phyloP scores from a whole-genome alignment of 306 rosid species.

The Vigna unguiculata region DNA sequence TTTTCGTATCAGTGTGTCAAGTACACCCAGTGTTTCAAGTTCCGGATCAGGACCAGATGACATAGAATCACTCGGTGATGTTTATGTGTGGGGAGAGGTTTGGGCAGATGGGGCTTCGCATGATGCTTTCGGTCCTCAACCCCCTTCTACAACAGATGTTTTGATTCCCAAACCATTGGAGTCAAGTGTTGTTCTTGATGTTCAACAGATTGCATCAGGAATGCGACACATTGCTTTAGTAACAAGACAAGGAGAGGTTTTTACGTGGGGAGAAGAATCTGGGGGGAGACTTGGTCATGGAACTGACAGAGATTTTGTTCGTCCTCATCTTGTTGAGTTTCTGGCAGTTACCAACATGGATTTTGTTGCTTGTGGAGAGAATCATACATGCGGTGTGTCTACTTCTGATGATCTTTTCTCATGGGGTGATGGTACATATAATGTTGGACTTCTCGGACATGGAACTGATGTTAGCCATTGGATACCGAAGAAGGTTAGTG shows the following conservation, averaged over 20 bases:
- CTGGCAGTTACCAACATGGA: slow-evolving; percentile 72
- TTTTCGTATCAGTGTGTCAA: slow-evolving; percentile 87
- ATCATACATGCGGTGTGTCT: slow-evolving; percentile 87
- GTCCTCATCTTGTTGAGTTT: slow-evolving; percentile 82
- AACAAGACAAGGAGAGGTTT: slow-evolving; percentile 98
- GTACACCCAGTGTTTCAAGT: slow-evolving; percentile 84
- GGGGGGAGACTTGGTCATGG: slow-evolving; percentile 99
- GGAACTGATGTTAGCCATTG: slow-evolving; percentile 91
- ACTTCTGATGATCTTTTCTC: slow-evolving; percentile 79
- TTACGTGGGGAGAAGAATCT: slow-evolving; percentile 97
- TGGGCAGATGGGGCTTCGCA: slow-evolving; percentile 67
- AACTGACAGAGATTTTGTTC: slow-evolving; percentile 68
- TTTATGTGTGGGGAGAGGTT: slow-evolving; percentile 92
- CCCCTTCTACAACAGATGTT: slow-evolving; percentile 65
- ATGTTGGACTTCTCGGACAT: slow-evolving; percentile 91
- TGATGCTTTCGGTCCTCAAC: slow-evolving; percentile 56
- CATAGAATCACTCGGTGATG: slow-evolving; percentile 94
- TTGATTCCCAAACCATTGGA: slow-evolving; percentile 82
- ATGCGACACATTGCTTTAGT: slow-evolving; percentile 82
- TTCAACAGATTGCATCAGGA: slow-evolving; percentile 89
- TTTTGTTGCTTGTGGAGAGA: slow-evolving; percentile 89
- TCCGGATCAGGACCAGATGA: slow-evolving; percentile 95
- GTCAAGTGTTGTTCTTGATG: slow-evolving; percentile 93
- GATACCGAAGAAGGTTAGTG: slow-evolving; percentile 83
- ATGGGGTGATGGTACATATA: slow-evolving; percentile 92